These are phyloP conservation scores for Antrodiella citrinella DNA, from an alignment of 768 basidiomycete species.

Conservation along the genomic window DNA sequence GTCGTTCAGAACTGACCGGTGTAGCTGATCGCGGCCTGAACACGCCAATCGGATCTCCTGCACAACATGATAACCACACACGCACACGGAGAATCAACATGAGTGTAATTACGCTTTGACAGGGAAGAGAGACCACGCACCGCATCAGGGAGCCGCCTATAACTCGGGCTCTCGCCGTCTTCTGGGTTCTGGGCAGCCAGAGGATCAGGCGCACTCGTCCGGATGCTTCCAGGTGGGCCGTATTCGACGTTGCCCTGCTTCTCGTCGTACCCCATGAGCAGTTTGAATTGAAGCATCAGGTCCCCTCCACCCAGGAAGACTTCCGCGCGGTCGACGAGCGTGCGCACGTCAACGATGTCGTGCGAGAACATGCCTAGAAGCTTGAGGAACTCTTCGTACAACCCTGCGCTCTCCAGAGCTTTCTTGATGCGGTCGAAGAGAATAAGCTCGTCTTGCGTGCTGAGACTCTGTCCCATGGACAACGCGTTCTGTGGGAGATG, in stretches of 20 bases:
- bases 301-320: slow-evolving; percentile 79
- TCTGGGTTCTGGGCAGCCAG: slow-evolving; percentile 72
- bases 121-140: slow-evolving; percentile 50
- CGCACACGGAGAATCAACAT: too few species aligned
- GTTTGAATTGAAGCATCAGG: slow-evolving; percentile 77
- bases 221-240: slow-evolving; percentile 72
- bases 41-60: slow-evolving; percentile 88
- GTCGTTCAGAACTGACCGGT: slow-evolving; percentile 94
- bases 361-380: slow-evolving; percentile 84
- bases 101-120: background rate
- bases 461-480: too few species aligned
- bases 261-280: slow-evolving; percentile 75
- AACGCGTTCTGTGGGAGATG: too few species aligned
- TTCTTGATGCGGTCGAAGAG: slow-evolving; percentile 95
- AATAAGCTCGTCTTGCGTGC: slow-evolving; percentile 69
- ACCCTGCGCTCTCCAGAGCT: slow-evolving; percentile 61
- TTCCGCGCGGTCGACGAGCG: slow-evolving; percentile 72
- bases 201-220: slow-evolving; percentile 69
- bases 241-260: slow-evolving; percentile 49
- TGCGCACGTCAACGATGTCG: slow-evolving; percentile 83
- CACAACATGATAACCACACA: slow-evolving; percentile 1
- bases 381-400: slow-evolving; percentile 93
- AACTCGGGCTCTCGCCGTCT: slow-evolving; percentile 89
- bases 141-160: slow-evolving; percentile 83
- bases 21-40: slow-evolving; percentile 90